Conservation (phyloP, 2,329 filamentous ascomycete species). For the Cladosporium sphaerospermum region DNA sequence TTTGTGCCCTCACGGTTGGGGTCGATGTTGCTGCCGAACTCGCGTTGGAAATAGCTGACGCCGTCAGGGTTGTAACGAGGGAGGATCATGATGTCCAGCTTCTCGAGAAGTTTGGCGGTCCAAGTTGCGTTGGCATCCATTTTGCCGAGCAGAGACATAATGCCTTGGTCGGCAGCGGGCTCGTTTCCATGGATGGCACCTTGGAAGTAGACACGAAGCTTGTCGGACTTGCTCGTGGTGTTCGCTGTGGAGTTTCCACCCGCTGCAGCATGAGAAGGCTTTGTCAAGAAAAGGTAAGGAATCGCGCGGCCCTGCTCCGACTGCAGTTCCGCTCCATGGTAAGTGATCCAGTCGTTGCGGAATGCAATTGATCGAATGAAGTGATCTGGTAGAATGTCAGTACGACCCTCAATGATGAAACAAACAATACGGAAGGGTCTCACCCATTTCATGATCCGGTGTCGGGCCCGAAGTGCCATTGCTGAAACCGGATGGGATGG, state of each 20-base stretch:
- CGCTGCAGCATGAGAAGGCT: slow-evolving; percentile 13
- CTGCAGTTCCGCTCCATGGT: slow-evolving; percentile 14
- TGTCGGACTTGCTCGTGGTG: slow-evolving; percentile 14
- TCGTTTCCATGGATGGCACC: slow-evolving; percentile 34
- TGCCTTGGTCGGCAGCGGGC: slow-evolving; percentile 33
- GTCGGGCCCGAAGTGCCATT: slow-evolving; percentile 22
- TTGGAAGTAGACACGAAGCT: slow-evolving; percentile 34
- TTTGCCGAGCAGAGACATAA: slow-evolving; percentile 31
- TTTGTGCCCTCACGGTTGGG: slow-evolving; percentile 23
- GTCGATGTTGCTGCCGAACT: slow-evolving; percentile 19
- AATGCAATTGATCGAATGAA: slow-evolving; percentile 15
- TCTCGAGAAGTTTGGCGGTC: slow-evolving; percentile 2
- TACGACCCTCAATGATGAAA: neutral
- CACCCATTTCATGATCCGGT: slow-evolving; percentile 15
- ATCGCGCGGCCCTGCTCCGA: slow-evolving; percentile 18
- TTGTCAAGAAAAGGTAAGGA: slow-evolving; percentile 13
- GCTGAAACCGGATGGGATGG: slow-evolving; percentile 14
- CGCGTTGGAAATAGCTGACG: slow-evolving; percentile 21
- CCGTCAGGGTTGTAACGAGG: slow-evolving; percentile 18
- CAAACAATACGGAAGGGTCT: no score
- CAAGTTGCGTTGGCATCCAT: slow-evolving; percentile 21
- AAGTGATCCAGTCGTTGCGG: slow-evolving; percentile 17
- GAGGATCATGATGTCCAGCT: slow-evolving; percentile 23
- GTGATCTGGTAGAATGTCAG: slow-evolving; percentile 18
- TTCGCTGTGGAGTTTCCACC: slow-evolving; percentile 8